These are phyloP conservation scores for Rhodotorula babjevae DNA, from an alignment of 768 basidiomycete species.

Conservation along the genomic window DNA sequence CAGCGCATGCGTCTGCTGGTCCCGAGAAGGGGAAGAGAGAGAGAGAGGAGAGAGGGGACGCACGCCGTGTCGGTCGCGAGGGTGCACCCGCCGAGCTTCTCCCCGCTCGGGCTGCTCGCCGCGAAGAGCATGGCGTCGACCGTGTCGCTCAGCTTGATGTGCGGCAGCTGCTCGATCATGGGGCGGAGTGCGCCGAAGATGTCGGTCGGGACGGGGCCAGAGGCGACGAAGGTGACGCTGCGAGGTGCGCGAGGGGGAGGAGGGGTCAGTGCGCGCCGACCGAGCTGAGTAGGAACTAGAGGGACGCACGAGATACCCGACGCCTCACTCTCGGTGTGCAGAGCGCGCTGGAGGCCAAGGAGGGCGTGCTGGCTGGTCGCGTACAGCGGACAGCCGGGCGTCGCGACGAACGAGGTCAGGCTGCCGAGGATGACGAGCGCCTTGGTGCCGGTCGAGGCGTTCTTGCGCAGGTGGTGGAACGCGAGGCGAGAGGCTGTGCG, in stretches of 20 bases:
- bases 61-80: slow-evolving; percentile 1
- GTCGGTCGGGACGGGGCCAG: slow-evolving; percentile 2
- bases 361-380: not conserved
- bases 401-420: not conserved
- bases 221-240: not conserved
- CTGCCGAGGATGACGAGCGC: not conserved
- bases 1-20: too few relatives aligned
- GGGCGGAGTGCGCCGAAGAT: not conserved
- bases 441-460: not conserved
- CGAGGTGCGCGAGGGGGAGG: too few relatives aligned
- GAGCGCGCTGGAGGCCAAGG: not conserved
- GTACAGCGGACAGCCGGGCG: not conserved
- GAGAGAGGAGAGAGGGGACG: too few relatives aligned
- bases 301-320: not conserved
- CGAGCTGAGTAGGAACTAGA: too few relatives aligned
- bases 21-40: too few relatives aligned
- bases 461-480: not conserved
- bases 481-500: not conserved
- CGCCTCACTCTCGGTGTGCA: not conserved
- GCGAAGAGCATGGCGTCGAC: slow-evolving; percentile 1
- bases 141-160: not conserved
- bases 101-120: not conserved
- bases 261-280: not conserved
- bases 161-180: not conserved
- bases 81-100: not conserved